Evolutionary conservation across 202 grass and related monocot species (phyloP).

Genomic region (Tripidium arundinaceum): DNA sequence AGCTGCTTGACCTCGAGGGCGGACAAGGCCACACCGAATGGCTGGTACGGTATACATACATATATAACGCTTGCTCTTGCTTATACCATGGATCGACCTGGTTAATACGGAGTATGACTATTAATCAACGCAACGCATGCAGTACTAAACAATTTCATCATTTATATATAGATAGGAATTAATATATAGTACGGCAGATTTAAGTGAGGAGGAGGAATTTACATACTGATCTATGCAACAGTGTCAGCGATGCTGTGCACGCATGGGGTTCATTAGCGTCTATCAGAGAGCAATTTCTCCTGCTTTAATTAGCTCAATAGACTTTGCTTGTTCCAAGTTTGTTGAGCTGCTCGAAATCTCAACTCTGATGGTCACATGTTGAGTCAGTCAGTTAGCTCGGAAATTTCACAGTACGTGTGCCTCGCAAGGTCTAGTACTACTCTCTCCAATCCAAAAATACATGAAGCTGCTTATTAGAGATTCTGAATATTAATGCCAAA

Average conservation of each 20-base stretch:
- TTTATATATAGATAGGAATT: too few species aligned
- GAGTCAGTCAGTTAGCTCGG: slow-evolving; percentile 4
- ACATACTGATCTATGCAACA: neutral
- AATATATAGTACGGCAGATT: neutral
- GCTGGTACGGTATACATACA: slow-evolving; percentile 49
- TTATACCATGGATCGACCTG: neutral
- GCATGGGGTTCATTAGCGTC: neutral
- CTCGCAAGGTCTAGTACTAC: too few species aligned
- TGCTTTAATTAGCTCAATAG: neutral
- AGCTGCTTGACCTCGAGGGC: slow-evolving; percentile 78
- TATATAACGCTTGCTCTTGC: too few species aligned
- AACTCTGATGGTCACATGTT: neutral
- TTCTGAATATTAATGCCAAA: too few species aligned
- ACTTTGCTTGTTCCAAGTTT: slow-evolving; percentile 32
- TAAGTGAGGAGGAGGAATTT: neutral
- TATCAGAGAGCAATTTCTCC: neutral
- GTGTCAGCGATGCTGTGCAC: neutral
- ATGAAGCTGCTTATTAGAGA: neutral
- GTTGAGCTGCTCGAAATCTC: slow-evolving; percentile 23
- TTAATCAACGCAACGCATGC: neutral
- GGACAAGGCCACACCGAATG: slow-evolving; percentile 73
- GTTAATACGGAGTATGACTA: too few species aligned
- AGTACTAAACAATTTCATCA: neutral
- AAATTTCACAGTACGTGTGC: too few species aligned
- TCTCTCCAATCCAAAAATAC: neutral